Conservation (phyloP, 2,329 filamentous ascomycete genomes). For the Botrytis pseudocinerea region DNA sequence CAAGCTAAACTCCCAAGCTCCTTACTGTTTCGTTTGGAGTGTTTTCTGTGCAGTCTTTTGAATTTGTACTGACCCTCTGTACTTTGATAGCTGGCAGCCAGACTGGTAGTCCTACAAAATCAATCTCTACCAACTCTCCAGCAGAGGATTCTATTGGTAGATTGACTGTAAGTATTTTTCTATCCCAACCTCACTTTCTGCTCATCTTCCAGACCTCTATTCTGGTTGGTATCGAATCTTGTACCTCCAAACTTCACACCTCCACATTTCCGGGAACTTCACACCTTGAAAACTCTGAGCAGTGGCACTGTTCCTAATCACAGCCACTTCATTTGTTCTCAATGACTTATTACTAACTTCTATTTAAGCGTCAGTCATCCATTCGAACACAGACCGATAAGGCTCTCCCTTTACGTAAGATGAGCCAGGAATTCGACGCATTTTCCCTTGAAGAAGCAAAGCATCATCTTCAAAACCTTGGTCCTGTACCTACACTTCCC, state of each 20-base stretch:
- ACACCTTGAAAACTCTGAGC: not conserved
- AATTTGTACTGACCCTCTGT: not conserved
- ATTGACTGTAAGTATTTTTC: constrained; percentile 11
- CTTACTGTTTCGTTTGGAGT: not conserved
- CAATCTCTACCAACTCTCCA: not conserved
- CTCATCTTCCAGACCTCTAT: not conserved
- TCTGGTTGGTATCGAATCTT: not conserved
- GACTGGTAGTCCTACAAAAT: constrained; percentile 3
- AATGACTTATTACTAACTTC: not conserved
- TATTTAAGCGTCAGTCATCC: constrained; percentile 1
- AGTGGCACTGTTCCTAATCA: not conserved
- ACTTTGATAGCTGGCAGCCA: constrained; percentile 7
- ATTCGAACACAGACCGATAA: not conserved
- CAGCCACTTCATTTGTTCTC: not conserved
- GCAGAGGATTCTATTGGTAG: not conserved
- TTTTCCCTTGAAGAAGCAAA: constrained; percentile 14
- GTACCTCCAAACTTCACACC: not conserved
- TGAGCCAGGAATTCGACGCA: not conserved
- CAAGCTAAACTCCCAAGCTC: not conserved
- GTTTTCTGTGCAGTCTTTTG: not conserved
- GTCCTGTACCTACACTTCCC: not conserved
- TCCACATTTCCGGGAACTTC: not conserved
- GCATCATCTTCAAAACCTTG: constrained; percentile 13
- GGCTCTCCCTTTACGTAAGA: not conserved
- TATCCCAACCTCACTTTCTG: not conserved